These are phyloP conservation scores for Strigomonas culicis DNA, from an alignment of 208 protist genomes.

Conservation along the genomic window DNA sequence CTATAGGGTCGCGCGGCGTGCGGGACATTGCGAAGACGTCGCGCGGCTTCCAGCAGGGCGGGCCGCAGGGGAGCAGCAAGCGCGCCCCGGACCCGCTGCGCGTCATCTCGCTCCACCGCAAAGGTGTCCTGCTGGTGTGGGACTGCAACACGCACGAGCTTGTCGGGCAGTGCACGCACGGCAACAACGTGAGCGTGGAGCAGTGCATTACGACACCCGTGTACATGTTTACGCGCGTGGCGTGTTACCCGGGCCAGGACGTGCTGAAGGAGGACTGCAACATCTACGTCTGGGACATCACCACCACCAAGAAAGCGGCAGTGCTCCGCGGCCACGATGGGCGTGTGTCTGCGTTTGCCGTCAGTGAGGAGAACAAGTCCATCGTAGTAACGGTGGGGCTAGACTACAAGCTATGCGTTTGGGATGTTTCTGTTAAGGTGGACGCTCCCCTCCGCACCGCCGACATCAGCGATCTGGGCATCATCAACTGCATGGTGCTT, in stretches of 20 bases:
- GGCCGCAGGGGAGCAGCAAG: background rate
- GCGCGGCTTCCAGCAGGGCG: background rate
- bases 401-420: slow-evolving; percentile 61
- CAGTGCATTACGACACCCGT: slow-evolving; percentile 42
- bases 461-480: background rate
- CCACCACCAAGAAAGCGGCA: slow-evolving; percentile 33
- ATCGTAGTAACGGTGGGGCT: slow-evolving; percentile 63
- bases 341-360: slow-evolving; percentile 55
- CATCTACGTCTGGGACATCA: slow-evolving; percentile 64
- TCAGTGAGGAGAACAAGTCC: slow-evolving; percentile 21
- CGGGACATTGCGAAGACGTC: slow-evolving; percentile 18
- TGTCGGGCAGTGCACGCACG: slow-evolving; percentile 40
- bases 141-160: slow-evolving; percentile 36
- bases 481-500: slow-evolving; percentile 1
- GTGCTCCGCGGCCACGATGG: slow-evolving; percentile 50
- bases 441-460: background rate
- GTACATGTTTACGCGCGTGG: slow-evolving; percentile 57
- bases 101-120: slow-evolving; percentile 54
- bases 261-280: slow-evolving; percentile 44
- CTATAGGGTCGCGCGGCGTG: slow-evolving; percentile 21
- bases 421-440: slow-evolving; percentile 19
- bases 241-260: slow-evolving; percentile 27
- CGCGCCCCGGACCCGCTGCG: slow-evolving; percentile 8
- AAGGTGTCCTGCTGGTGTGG: slow-evolving; percentile 71
- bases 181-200: slow-evolving; percentile 36